These are phyloP conservation scores for Maudiozyma pseudohumilis DNA, from an alignment of 805 yeast genomes.

Conservation along the genomic window DNA sequence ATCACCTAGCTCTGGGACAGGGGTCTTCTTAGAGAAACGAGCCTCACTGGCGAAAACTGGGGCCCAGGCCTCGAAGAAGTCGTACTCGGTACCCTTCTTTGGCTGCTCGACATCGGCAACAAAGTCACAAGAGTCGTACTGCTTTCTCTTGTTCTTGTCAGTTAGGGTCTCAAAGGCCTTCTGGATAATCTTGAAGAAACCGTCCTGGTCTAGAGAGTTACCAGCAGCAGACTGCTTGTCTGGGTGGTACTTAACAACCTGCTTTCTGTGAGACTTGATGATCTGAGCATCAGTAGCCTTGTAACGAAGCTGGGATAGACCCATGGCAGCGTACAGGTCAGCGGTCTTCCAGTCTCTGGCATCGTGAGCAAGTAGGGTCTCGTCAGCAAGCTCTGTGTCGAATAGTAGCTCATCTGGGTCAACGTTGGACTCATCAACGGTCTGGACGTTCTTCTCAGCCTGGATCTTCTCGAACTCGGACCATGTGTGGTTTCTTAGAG, in stretches of 20 bases:
- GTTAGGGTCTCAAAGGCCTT: slow-evolving; percentile 87
- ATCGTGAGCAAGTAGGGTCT: slow-evolving; percentile 73
- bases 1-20: slow-evolving; percentile 76
- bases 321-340: slow-evolving; percentile 93
- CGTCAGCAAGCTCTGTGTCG: slow-evolving; percentile 57
- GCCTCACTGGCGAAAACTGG: slow-evolving; percentile 86
- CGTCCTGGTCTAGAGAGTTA: slow-evolving; percentile 86
- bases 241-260: slow-evolving; percentile 94
- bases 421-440: slow-evolving; percentile 47
- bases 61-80: slow-evolving; percentile 86
- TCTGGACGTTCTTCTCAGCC: slow-evolving; percentile 77
- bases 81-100: slow-evolving; percentile 60
- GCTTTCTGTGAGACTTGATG: slow-evolving; percentile 93
- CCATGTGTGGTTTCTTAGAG: slow-evolving; percentile 96
- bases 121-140: slow-evolving; percentile 91
- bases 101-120: slow-evolving; percentile 79
- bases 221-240: slow-evolving; percentile 87
- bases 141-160: slow-evolving; percentile 80
- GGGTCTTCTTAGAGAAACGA: slow-evolving; percentile 85
- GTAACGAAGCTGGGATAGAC: slow-evolving; percentile 83
- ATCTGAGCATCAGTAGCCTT: slow-evolving; percentile 87
- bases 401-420: slow-evolving; percentile 48
- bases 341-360: slow-evolving; percentile 98
- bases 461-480: slow-evolving; percentile 91
- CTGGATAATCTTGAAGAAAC: slow-evolving; percentile 95